Base-by-base conservation (phyloP, 1,139 yeast genomes). In the Zygosaccharomyces pseudobailii region DNA sequence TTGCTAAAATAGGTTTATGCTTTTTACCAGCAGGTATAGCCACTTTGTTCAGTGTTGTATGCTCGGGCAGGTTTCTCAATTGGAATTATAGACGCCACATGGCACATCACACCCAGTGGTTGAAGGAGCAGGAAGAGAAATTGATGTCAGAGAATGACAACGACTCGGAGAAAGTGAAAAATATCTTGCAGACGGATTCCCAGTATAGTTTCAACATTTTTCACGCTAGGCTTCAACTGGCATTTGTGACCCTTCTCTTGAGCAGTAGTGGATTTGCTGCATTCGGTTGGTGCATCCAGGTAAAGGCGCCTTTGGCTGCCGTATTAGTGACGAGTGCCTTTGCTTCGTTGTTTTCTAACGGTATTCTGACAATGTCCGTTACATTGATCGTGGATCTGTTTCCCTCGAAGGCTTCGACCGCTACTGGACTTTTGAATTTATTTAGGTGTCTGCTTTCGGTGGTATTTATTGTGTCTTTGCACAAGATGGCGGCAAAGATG, bases 241-340 rank as follows among this genome's bases (percentile, higher is more conserved):
- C 66, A 28, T 64, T 71, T 1, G 52, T 69, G 22, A 75, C 80
- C 3, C 53, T 63, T 19, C n/a, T 61, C 3, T 39, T 73, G 3
- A 60, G 72, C 21, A 55, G 73, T n/a, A 57, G 63, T 3, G 73
- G 79, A 0, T 63, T 75, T 3, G 52, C 80, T 1, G 65, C 79
- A 0, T 86, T 77, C 67, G 95, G 92, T 1, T 87, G 95, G 95
- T 75, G 86, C 43, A 56, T 86, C 4, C 70, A 77, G 37, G 60
- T 71, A 23, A 62, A 71, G 9, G 76, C 74, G 0, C 72, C 72
- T 37, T 66, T 82, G 32, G 77, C 82, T 0, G 78, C 78, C 0
- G 78, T 87, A 2, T 62, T 86, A 7, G 69, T 85, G 2, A 71
- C 76, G 43, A 71, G 82, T 6, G 82, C 78, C 42, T 54, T 79